These are phyloP conservation scores for Epichloe glyceriae DNA, from an alignment of 2,329 filamentous ascomycete species.

Conservation along the genomic window DNA sequence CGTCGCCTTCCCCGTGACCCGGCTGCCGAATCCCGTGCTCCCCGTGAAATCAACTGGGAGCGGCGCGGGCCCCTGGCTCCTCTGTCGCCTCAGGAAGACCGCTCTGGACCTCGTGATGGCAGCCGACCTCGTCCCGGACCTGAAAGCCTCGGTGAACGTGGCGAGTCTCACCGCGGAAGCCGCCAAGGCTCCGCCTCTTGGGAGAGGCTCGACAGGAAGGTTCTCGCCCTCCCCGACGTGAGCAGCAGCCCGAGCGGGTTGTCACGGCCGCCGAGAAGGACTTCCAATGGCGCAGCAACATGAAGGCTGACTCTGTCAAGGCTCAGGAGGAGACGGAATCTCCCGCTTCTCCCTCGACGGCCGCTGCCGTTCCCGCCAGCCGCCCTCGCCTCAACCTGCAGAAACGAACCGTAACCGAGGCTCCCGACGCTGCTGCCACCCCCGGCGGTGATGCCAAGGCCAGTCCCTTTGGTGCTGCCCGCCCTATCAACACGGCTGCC, in stretches of 20 bases:
- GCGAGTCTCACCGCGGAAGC: conserved; percentile 46
- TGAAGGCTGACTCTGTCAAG: conserved; percentile 67
- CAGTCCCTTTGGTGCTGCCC: conserved; percentile 85
- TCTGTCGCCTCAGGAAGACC: conserved; percentile 37
- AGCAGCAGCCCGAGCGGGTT: conserved; percentile 54
- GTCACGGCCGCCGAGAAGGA: conserved; percentile 87
- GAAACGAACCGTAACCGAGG: conserved; percentile 83
- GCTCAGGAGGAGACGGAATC: conserved; percentile 62
- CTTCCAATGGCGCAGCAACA: conserved; percentile 81
- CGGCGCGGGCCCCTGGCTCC: conserved; percentile 85
- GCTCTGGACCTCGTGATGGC: conserved; percentile 38
- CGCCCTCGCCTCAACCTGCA: conserved; percentile 77
- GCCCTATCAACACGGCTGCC: conserved; percentile 84
- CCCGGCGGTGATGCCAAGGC: conserved; percentile 59
- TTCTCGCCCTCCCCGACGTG: conserved; percentile 66
- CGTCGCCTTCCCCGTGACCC: conserved; percentile 57
- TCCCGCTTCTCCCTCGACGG: conserved; percentile 38
- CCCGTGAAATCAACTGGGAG: conserved; percentile 80
- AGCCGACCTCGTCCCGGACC: conserved; percentile 36
- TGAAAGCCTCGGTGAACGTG: conserved; percentile 42
- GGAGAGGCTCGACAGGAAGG: conserved; percentile 64
- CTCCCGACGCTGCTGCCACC: conserved; percentile 35
- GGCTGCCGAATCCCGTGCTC: conserved; percentile 41
- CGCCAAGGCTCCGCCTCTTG: conserved; percentile 58
- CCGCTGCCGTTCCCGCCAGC: conserved; percentile 34